phyloP scores from a whole-genome alignment of 208 protist genomes.

The Trichomonas vaginalis region DNA sequence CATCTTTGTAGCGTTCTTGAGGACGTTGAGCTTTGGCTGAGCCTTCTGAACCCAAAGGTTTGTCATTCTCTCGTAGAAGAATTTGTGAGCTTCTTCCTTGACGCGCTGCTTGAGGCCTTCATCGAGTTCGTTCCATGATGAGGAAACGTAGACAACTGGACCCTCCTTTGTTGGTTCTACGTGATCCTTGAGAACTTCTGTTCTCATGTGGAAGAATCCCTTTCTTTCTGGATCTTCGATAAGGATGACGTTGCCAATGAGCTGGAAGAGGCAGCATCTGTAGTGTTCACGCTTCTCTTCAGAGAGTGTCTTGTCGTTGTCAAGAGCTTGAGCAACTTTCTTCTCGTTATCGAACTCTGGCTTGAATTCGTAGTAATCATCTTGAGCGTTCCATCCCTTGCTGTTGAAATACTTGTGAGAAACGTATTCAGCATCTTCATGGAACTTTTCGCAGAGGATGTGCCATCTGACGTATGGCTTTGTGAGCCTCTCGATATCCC shows the following conservation, averaged over 20 bases:
- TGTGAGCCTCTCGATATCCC: background rate
- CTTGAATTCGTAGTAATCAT: background rate
- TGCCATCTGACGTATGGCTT: background rate
- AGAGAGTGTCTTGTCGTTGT: background rate
- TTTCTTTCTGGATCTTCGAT: background rate
- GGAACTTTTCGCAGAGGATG: background rate
- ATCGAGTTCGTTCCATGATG: background rate
- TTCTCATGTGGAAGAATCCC: background rate
- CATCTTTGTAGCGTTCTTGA: background rate
- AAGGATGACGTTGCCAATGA: background rate
- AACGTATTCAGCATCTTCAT: background rate
- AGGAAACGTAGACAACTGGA: background rate
- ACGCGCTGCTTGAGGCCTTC: background rate
- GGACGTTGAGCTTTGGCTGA: background rate
- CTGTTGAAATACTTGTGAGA: background rate
- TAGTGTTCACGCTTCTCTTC: background rate
- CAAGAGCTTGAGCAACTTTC: background rate
- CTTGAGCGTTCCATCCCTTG: background rate
- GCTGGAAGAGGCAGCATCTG: background rate
- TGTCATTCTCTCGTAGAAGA: background rate
- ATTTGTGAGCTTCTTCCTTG: background rate
- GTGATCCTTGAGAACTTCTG: background rate
- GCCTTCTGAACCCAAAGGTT: background rate
- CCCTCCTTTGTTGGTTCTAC: background rate
- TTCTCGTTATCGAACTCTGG: background rate